Conservation (phyloP, 1,284 basidiomycete genomes). For the Ceratobasidium sp. region DNA sequence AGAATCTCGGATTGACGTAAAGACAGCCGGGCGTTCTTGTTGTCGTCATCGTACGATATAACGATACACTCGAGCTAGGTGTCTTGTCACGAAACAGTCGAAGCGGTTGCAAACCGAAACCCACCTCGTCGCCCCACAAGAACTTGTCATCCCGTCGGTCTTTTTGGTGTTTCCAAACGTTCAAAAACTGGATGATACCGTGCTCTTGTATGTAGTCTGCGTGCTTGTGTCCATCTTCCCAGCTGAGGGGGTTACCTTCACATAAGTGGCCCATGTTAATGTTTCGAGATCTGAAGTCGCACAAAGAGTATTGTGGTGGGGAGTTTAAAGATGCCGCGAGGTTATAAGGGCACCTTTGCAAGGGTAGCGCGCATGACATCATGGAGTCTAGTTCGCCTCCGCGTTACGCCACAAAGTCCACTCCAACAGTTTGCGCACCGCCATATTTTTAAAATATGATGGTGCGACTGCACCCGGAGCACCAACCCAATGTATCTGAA, state of each 20-base stretch:
- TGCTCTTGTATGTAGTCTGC: conserved; percentile 93
- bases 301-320: no score
- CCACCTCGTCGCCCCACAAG: conserved; percentile 99
- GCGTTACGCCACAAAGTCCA: no score
- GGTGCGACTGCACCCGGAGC: no score
- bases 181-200: conserved; percentile 95
- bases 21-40: conserved; percentile 87
- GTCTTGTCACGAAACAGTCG: not conserved
- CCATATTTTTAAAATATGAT: no score
- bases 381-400: not conserved
- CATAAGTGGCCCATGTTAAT: conserved; percentile 88
- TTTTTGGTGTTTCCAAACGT: conserved; percentile 93
- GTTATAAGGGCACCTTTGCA: no score
- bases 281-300: not conserved
- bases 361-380: not conserved
- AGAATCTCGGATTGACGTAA: conserved; percentile 95
- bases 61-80: conserved; percentile 96
- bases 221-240: conserved; percentile 89
- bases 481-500: no score
- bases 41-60: conserved; percentile 83
- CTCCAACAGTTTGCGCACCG: no score
- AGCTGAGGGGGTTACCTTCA: conserved; percentile 92
- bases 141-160: conserved; percentile 90
- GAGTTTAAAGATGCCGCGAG: no score
- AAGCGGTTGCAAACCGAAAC: conserved; percentile 50